Conservation (phyloP, 768 basidiomycete genomes). For the Rhodotorula babjevae region DNA sequence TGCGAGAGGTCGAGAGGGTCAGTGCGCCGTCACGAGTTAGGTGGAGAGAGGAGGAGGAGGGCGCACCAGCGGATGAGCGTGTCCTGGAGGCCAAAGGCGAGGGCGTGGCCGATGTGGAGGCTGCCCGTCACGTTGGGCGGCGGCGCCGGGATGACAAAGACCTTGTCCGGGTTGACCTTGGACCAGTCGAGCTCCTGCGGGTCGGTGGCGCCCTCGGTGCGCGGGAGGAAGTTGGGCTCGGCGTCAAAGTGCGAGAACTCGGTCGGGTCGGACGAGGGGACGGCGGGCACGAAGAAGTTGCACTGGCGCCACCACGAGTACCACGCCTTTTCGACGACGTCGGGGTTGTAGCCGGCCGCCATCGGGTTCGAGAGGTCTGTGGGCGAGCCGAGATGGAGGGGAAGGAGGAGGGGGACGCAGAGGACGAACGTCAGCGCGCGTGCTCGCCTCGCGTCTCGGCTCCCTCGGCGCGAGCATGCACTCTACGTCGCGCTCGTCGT, state of each 20-base stretch:
- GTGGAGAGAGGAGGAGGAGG: neutral
- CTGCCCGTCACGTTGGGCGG: constrained; percentile 96
- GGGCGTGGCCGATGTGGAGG: constrained; percentile 89
- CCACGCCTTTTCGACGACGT: constrained; percentile 90
- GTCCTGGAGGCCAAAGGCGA: constrained; percentile 89
- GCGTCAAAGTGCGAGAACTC: constrained; percentile 36
- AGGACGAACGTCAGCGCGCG: no score
- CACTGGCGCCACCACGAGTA: constrained; percentile 82
- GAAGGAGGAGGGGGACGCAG: neutral
- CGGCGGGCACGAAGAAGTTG: constrained; percentile 32
- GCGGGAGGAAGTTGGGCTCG: constrained; percentile 31
- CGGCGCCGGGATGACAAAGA: constrained; percentile 81
- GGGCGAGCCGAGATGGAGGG: neutral
- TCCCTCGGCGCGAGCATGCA: no score
- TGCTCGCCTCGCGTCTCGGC: no score
- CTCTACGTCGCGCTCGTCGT: no score
- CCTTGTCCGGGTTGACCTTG: constrained; percentile 67
- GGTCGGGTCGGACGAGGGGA: constrained; percentile 27
- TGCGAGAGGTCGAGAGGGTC: constrained; percentile 43
- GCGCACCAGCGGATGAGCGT: constrained; percentile 77
- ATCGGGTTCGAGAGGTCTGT: constrained; percentile 80
- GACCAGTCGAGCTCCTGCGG: constrained; percentile 66
- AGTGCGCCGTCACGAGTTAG: neutral
- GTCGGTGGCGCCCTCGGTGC: constrained; percentile 43
- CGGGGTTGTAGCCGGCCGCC: constrained; percentile 89